A percentile compares a stretch with the other conserved stretches of the same genome.
phyloP scores from a whole-genome alignment of 805 yeast species.

The Candida odintsovae region DNA sequence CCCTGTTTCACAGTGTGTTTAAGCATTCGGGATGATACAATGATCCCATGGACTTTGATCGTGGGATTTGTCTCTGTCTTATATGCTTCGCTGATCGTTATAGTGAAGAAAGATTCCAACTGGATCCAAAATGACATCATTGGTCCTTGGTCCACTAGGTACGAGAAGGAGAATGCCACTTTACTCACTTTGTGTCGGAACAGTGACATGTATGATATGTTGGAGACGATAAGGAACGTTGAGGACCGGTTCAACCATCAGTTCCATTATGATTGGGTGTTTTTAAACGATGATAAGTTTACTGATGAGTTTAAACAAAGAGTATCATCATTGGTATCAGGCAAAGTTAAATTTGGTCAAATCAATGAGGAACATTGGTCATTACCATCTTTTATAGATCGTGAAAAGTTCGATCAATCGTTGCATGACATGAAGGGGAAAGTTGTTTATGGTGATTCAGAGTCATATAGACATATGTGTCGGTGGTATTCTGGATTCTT shows the following conservation, averaged over 20 bases:
- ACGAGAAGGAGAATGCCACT: conserved; percentile 30
- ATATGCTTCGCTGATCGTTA: background rate
- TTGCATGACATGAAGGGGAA: conserved; percentile 48
- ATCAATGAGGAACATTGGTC: conserved; percentile 84
- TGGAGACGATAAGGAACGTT: conserved; percentile 45
- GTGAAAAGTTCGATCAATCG: conserved; percentile 56
- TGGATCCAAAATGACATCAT: background rate
- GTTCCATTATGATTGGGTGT: conserved; percentile 88
- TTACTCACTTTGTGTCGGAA: conserved; percentile 54
- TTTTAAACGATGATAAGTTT: conserved; percentile 77
- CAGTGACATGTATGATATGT: conserved; percentile 43
- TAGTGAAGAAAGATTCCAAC: background rate
- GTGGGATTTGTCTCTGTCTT: background rate
- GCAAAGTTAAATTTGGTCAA: conserved; percentile 63
- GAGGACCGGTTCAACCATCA: conserved; percentile 37
- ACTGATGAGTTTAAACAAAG: conserved; percentile 59
- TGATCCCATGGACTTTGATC: background rate
- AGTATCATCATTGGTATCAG: conserved; percentile 52
- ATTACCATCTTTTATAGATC: conserved; percentile 76
- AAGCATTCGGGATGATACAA: background rate
- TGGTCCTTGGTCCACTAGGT: background rate
- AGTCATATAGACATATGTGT: conserved; percentile 85
- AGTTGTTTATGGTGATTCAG: conserved; percentile 70
- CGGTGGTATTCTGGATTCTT: conserved; percentile 83
- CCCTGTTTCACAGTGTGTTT: no score